Base-by-base conservation (phyloP, 176 grass and related monocot genomes). In the Oryza officinalis region DNA sequence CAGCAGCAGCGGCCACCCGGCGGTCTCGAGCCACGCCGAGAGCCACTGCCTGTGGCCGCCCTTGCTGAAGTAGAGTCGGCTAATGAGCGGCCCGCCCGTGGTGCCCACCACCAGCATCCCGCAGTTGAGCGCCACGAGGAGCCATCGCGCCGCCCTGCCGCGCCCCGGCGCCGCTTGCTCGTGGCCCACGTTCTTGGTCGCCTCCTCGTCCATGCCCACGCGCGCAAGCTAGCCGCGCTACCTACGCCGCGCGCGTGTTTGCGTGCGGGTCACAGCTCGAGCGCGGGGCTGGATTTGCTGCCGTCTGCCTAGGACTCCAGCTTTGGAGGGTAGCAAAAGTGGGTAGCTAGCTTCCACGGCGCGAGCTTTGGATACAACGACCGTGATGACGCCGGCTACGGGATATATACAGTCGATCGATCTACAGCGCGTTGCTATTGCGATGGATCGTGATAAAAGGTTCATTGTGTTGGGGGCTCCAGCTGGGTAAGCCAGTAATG, bases 21-120 rank as follows among this genome's bases (percentile, higher is more conserved):
- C 90, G 6, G 90, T 88, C 80, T 95, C 41, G 45, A 95, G 88
- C 46, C 83, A 90, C 38, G 84, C 65, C 0, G 93, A 86, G 9
- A 95, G 85, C 93, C 93, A 92, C 74, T 87, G 59, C 20, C 79
- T 82, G 22, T 86, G 76, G 5, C 93, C 93, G 47, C 93, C 93
- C 67, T 86, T 81, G 60, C 69, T 35, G 85, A 78, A 95, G 72
- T 95, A 95, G 46, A 95, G 85, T 13, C 93, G 90, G 75, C 75
- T 83, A 0, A 90, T 27, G 60, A 92, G 85, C 23, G 93, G 93
- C 1, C 93, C 90, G 5, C 83, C 90, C n/a, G 83, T 95, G 32
- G 76, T 69, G 37, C 93, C 93, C 3, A 95, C 28, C 0, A 63
- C 80, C 0, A 91, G 88, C 71, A 95, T 78, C 6, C 86, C 79